Base-by-base conservation (phyloP, 371 early-diverging fungal genomes). In the Sporodiniella umbellata region DNA sequence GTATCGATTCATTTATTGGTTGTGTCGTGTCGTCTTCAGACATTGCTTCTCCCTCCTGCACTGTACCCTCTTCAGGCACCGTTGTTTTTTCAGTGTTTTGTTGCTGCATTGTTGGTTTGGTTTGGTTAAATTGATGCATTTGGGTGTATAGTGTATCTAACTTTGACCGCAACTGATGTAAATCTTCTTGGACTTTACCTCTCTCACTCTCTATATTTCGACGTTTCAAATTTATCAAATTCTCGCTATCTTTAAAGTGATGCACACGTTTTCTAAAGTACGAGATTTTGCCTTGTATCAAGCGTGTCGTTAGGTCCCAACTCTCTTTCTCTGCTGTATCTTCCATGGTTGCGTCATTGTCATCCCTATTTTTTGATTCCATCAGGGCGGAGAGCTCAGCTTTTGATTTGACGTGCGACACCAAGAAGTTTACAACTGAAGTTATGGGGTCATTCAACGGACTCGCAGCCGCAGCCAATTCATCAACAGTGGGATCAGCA, bases 401-500 rank as follows among this genome's bases (percentile, higher is more conserved):
- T 17, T 87, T 79, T 0, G 99, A 96, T 58, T 88, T 85, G n/a
- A 99, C 98, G 12, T 89, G 84, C n/a, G 92, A 81, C 2, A 95
- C 94, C 54, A 99, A 67, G 58, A 98, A 98, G 0, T 98, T 93
- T 0, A 98, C 92, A 0, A 98, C 86, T 3, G 93, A 87, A 89
- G 97, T 87, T 23, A 98, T 89, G 0, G 99, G 99, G 61, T 99
- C 98, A 25, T 95, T 92, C 0, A 88, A 87, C n/a, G n/a, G n/a
- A n/a, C n/a, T n/a, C n/a, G n/a, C n/a, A n/a, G n/a, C n/a, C n/a
- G n/a, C n/a, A n/a, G n/a, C n/a, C n/a, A n/a, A n/a, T n/a, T n/a
- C n/a, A n/a, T n/a, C n/a, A n/a, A n/a, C n/a, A n/a, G n/a, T 59
- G 3, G 72, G 57, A 54, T 79, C 35, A 40, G 45, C 18, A 39